Percentiles rank a stretch among this genome's conserved stretches.
These are phyloP conservation scores for Aspergillus tubingensis DNA, from an alignment of 2,329 filamentous ascomycete species.

Conservation along the genomic window DNA sequence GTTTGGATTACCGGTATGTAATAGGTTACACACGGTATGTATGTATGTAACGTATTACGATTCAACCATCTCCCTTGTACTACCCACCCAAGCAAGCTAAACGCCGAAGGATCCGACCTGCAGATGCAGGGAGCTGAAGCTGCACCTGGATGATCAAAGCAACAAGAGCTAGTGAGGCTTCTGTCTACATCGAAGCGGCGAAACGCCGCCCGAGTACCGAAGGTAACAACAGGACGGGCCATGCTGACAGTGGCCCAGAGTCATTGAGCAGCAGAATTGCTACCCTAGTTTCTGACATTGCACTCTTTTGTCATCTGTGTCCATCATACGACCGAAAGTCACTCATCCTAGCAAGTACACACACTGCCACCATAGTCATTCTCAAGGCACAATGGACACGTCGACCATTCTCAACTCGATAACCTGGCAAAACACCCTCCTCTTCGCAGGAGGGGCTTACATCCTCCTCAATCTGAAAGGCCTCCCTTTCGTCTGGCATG, in stretches of 20 bases:
- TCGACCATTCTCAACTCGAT: background rate
- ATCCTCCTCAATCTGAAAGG: constrained; percentile 5
- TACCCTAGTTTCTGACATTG: too few relatives aligned
- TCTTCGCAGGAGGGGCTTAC: background rate
- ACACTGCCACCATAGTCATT: background rate
- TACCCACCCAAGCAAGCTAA: background rate
- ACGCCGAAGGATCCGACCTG: background rate
- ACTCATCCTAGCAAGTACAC: background rate
- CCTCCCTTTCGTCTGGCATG: constrained; percentile 14
- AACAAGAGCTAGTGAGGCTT: too few relatives aligned
- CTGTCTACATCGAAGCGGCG: background rate
- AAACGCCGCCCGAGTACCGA: background rate
- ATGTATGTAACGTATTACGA: background rate
- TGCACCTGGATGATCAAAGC: background rate
- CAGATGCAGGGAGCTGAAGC: background rate
- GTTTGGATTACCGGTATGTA: background rate
- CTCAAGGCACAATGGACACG: background rate
- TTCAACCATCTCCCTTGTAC: background rate
- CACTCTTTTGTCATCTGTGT: too few relatives aligned
- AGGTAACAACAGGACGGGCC: too few relatives aligned
- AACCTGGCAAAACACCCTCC: constrained; percentile 2
- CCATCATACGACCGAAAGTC: background rate
- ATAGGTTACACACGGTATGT: background rate
- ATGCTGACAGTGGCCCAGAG: too few relatives aligned
- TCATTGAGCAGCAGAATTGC: too few relatives aligned